Conservation (phyloP, 768 basidiomycete genomes). For the Collybiopsis confluens region DNA sequence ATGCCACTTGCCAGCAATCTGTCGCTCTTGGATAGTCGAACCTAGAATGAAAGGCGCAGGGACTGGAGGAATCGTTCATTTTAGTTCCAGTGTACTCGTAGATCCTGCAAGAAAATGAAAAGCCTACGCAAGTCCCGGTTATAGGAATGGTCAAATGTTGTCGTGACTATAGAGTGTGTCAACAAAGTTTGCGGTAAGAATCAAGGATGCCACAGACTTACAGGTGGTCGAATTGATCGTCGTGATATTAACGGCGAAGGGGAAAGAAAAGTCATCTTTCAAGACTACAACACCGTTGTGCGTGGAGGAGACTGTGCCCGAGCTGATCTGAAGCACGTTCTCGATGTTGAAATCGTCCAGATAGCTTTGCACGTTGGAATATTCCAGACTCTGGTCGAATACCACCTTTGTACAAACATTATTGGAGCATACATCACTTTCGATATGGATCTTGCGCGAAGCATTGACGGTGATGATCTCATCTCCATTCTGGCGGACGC, state of each 20-base stretch:
- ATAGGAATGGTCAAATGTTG: slow-evolving; percentile 66
- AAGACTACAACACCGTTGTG: slow-evolving; percentile 38
- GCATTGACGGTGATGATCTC: slow-evolving; percentile 63
- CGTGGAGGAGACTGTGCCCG: slow-evolving; percentile 31
- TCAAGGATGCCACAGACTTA: slow-evolving; percentile 27
- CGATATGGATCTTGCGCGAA: slow-evolving; percentile 51
- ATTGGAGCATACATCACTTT: slow-evolving; percentile 56
- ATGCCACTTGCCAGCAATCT: slow-evolving; percentile 46
- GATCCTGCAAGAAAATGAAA: background rate
- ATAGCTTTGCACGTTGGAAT: slow-evolving; percentile 61
- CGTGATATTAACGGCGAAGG: slow-evolving; percentile 41
- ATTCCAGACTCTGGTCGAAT: slow-evolving; percentile 59
- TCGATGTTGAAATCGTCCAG: slow-evolving; percentile 40
- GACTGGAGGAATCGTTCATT: slow-evolving; percentile 8
- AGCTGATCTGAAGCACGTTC: slow-evolving; percentile 36
- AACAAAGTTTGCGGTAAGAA: background rate
- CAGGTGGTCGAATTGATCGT: slow-evolving; percentile 27
- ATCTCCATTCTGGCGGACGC: slow-evolving; percentile 36
- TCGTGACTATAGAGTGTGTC: slow-evolving; percentile 33
- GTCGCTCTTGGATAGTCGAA: slow-evolving; percentile 55
- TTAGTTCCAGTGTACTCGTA: background rate
- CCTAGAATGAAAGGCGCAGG: slow-evolving; percentile 57
- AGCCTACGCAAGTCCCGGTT: slow-evolving; percentile 38
- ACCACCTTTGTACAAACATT: slow-evolving; percentile 56
- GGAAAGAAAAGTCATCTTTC: slow-evolving; percentile 40